These are phyloP conservation scores for Jackrogersella minutella DNA, from an alignment of 495 filamentous ascomycete genomes.

Conservation along the genomic window DNA sequence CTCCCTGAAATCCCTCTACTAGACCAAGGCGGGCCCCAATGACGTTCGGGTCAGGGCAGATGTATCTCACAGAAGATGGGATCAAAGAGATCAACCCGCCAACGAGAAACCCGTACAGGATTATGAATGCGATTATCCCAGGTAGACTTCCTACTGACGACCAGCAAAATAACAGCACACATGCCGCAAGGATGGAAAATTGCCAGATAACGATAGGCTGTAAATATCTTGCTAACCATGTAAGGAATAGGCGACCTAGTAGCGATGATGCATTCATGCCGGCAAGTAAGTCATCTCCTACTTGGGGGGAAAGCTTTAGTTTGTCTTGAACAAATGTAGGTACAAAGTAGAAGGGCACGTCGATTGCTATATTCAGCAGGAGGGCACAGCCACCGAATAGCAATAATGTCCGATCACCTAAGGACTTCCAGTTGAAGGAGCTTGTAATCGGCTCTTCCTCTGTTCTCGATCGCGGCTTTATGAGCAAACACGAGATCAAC, in stretches of 20 bases:
- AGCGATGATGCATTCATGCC: conserved; percentile 71
- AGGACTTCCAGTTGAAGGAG: conserved; percentile 51
- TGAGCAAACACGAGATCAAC: conserved; percentile 53
- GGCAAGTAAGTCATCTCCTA: conserved; percentile 59
- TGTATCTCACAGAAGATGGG: conserved; percentile 38
- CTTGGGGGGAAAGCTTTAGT: conserved; percentile 54
- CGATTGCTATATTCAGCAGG: conserved; percentile 68
- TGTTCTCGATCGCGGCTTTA: conserved; percentile 49
- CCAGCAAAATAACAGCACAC: conserved; percentile 49
- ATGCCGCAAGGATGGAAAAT: conserved; percentile 66
- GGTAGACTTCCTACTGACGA: conserved; percentile 40
- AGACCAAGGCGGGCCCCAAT: conserved; percentile 53
- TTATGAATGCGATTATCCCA: conserved; percentile 50
- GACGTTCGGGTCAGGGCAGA: conserved; percentile 34
- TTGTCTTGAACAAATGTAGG: conserved; percentile 56
- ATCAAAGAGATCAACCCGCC: conserved; percentile 51
- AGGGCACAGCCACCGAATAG: conserved; percentile 63
- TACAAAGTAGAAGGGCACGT: conserved; percentile 70
- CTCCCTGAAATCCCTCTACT: conserved; percentile 38
- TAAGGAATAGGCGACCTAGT: conserved; percentile 70
- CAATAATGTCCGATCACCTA: conserved; percentile 50
- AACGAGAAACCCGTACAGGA: conserved; percentile 53
- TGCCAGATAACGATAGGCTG: conserved; percentile 63
- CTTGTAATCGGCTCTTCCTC: conserved; percentile 20
- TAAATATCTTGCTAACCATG: conserved; percentile 61